phyloP scores from a whole-genome alignment of 164 flowering plant species.

The Protea cynaroides region DNA sequence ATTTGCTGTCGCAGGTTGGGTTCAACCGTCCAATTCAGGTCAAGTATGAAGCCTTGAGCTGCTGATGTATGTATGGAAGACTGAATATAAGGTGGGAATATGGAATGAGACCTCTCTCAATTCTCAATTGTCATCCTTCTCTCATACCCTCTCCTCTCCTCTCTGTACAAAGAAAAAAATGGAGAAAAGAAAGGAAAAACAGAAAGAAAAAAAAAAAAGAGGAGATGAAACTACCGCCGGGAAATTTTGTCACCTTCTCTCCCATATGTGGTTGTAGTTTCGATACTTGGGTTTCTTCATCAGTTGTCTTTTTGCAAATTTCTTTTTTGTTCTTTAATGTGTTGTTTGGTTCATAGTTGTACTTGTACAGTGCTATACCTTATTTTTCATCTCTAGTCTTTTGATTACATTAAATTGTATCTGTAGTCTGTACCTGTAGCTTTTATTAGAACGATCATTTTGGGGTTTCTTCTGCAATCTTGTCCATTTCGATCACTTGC shows the following conservation, averaged over 20 bases:
- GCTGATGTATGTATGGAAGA: conserved; percentile 42
- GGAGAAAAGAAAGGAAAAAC: conserved; percentile 8
- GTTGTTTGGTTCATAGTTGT: too few species aligned
- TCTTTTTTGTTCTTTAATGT: not conserved
- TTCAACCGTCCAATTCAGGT: conserved; percentile 66
- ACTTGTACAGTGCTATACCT: not conserved
- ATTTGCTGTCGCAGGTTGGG: conserved; percentile 61
- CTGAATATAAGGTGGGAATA: not conserved
- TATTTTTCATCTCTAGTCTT: not conserved
- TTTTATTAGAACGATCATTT: too few species aligned
- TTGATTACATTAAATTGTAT: too few species aligned
- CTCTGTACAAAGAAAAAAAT: not conserved
- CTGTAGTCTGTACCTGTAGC: too few species aligned
- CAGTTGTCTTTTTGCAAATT: not conserved
- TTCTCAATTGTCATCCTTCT: not conserved
- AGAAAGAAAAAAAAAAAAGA: too few species aligned
- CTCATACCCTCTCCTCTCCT: not conserved
- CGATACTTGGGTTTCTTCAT: too few species aligned
- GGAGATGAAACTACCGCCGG: conserved; percentile 18
- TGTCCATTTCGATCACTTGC: too few species aligned
- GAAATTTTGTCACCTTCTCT: conserved; percentile 34
- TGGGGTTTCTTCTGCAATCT: too few species aligned
- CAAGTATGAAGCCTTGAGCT: conserved; percentile 87
- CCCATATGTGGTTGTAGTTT: not conserved
- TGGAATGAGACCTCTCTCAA: not conserved